These are phyloP conservation scores for Pseudogymnoascus sp. DNA, from an alignment of 2,329 filamentous ascomycete species.

Conservation along the genomic window DNA sequence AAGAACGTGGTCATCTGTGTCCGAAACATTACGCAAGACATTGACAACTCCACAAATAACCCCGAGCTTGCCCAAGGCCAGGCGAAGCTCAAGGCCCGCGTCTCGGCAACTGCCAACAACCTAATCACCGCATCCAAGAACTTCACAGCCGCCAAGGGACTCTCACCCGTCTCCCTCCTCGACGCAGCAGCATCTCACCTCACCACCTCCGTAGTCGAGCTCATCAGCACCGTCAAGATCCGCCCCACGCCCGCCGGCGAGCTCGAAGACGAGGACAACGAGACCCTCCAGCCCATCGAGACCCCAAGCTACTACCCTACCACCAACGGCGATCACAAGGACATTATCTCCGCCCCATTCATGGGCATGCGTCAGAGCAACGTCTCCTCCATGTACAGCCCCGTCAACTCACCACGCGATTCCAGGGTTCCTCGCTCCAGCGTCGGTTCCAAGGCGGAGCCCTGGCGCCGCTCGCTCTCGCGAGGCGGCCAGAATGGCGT, in stretches of 20 bases:
- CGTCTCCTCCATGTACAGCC: slow-evolving; percentile 67
- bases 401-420: slow-evolving; percentile 58
- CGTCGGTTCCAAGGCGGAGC: slow-evolving; percentile 25
- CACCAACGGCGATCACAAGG: slow-evolving; percentile 33
- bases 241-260: slow-evolving; percentile 65
- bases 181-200: slow-evolving; percentile 91
- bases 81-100: slow-evolving; percentile 64
- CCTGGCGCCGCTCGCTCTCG: slow-evolving; percentile 21
- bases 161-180: slow-evolving; percentile 85
- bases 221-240: slow-evolving; percentile 78
- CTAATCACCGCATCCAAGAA: slow-evolving; percentile 93
- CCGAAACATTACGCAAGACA: slow-evolving; percentile 73
- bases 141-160: slow-evolving; percentile 69
- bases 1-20: slow-evolving; percentile 77
- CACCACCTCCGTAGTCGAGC: slow-evolving; percentile 74
- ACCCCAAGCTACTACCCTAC: slow-evolving; percentile 61
- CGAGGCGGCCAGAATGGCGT: slow-evolving; percentile 22
- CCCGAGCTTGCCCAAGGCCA: slow-evolving; percentile 46
- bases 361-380: slow-evolving; percentile 53
- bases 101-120: slow-evolving; percentile 91
- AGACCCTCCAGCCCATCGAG: slow-evolving; percentile 56
- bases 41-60: slow-evolving; percentile 51
- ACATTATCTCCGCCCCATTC: slow-evolving; percentile 43
- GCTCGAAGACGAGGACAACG: slow-evolving; percentile 69
- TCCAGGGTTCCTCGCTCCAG: slow-evolving; percentile 34